phyloP scores from a whole-genome alignment of 2,329 filamentous ascomycete genomes.

The Curvularia sp. region DNA sequence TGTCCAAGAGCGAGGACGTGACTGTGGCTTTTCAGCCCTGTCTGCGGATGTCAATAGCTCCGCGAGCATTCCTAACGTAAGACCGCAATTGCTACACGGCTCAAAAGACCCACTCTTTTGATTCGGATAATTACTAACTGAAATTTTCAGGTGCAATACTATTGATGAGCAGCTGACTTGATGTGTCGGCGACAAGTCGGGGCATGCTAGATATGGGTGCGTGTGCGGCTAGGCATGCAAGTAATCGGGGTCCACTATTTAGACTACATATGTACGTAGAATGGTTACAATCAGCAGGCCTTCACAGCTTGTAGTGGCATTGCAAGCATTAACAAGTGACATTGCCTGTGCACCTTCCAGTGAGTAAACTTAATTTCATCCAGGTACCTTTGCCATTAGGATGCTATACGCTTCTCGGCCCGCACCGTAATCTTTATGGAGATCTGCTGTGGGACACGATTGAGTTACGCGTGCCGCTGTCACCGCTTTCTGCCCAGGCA shows the following conservation, averaged over 20 bases:
- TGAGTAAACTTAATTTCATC: neutral
- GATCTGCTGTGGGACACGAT: neutral
- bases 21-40: constrained; percentile 8
- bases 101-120: neutral
- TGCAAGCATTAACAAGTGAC: neutral
- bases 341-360: neutral
- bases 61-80: constrained; percentile 8
- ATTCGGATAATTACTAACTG: constrained; percentile 65
- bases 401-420: neutral
- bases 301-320: neutral
- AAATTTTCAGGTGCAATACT: constrained; percentile 4
- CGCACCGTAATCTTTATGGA: neutral
- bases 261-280: no score
- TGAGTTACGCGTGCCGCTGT: neutral
- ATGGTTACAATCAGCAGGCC: neutral
- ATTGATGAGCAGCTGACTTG: constrained; percentile 3
- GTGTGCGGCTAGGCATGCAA: constrained; percentile 4
- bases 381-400: neutral
- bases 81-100: neutral
- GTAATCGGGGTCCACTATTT: neutral
- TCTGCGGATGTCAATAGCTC: neutral
- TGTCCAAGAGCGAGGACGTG: neutral
- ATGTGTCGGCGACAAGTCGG: neutral
- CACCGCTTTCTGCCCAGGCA: constrained; percentile 15
- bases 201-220: neutral